These are phyloP conservation scores for Fraxinus platypoda DNA, from an alignment of 305 asterid genomes.

Conservation along the genomic window DNA sequence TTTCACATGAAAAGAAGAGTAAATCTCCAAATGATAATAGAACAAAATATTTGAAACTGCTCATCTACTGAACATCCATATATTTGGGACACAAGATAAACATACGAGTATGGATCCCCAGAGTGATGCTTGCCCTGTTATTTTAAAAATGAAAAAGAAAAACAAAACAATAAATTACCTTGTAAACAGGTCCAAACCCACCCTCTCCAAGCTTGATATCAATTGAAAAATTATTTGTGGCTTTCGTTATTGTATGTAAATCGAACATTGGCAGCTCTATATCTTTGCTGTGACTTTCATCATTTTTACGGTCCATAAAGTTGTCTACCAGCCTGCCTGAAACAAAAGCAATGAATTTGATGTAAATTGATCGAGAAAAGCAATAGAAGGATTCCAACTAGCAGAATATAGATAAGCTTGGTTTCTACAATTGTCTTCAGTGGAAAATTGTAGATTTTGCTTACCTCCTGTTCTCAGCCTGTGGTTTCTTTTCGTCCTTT, in stretches of 20 bases:
- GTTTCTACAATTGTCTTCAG: neutral
- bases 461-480: neutral
- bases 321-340: neutral
- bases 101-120: neutral
- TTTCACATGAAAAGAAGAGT: neutral
- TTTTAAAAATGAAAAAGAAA: no score
- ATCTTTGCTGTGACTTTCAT: constrained; percentile 18
- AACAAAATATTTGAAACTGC: neutral
- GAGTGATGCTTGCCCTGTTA: neutral
- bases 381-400: neutral
- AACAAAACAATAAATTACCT: constrained; percentile 6
- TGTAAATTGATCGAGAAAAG: neutral
- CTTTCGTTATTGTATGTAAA: constrained; percentile 17
- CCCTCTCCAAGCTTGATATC: constrained; percentile 45
- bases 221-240: constrained; percentile 38
- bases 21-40: neutral
- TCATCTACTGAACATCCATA: neutral
- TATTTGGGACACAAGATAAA: neutral
- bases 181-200: constrained; percentile 39
- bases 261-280: constrained; percentile 32
- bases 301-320: neutral
- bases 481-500: neutral
- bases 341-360: neutral
- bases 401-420: neutral
- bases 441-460: neutral